A percentile compares a stretch with the other conserved stretches of the same genome.
Conservation (phyloP, 495 filamentous ascomycete species). For the Stereocaulon alpinum region DNA sequence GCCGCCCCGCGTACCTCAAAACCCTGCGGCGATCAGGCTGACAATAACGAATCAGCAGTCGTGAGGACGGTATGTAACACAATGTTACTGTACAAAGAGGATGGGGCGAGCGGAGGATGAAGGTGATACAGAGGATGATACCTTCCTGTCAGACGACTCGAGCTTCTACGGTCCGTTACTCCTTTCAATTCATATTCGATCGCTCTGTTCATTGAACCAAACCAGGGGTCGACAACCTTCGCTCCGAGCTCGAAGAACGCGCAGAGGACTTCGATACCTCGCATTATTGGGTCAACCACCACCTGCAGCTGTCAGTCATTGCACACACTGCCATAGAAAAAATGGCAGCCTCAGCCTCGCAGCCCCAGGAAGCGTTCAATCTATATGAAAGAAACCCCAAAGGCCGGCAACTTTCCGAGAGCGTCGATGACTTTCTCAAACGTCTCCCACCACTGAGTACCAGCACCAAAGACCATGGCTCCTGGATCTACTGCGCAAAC, state of each 20-base stretch:
- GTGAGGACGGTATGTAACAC: background rate
- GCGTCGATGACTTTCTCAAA: constrained; percentile 48
- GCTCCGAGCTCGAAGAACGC: constrained; percentile 28
- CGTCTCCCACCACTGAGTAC: constrained; percentile 58
- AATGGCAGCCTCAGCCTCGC: constrained; percentile 5
- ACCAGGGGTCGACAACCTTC: constrained; percentile 44
- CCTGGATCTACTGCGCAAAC: constrained; percentile 61
- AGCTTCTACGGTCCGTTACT: constrained; percentile 55
- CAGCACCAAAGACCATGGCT: constrained; percentile 25
- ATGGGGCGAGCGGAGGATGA: background rate
- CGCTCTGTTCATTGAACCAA: constrained; percentile 18
- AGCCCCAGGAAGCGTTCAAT: constrained; percentile 31
- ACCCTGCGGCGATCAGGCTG: too few species aligned
- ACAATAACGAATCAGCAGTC: background rate
- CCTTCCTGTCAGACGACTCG: constrained; percentile 51
- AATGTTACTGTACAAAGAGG: background rate
- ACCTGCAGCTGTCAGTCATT: constrained; percentile 27
- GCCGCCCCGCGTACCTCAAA: too few species aligned
- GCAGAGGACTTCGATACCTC: constrained; percentile 35
- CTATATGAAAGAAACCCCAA: constrained; percentile 31
- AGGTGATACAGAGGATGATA: background rate
- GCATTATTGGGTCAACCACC: constrained; percentile 37
- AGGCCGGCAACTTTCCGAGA: constrained; percentile 48
- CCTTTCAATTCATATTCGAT: background rate
- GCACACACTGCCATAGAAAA: constrained; percentile 10